A percentile compares a stretch with the other conserved stretches of the same genome.
These are phyloP conservation scores for Russula griseocarnosa DNA, from an alignment of 768 basidiomycete species.

Conservation along the genomic window DNA sequence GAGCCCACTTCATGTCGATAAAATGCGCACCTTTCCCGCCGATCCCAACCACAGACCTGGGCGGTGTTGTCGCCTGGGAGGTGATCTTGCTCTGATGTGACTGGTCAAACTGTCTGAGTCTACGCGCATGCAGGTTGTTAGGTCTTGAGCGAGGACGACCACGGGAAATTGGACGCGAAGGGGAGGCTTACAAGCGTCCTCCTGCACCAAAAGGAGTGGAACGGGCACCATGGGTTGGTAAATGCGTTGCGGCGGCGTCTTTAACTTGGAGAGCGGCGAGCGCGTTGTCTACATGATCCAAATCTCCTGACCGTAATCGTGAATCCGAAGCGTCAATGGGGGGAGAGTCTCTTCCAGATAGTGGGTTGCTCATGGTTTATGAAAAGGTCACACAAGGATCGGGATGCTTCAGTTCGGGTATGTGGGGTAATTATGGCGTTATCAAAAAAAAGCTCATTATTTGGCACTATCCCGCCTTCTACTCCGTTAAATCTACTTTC, in stretches of 20 bases:
- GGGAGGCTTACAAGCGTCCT: constrained; percentile 62
- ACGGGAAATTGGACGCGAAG: background rate
- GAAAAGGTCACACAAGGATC: background rate
- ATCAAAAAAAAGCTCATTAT: background rate
- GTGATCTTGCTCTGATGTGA: constrained; percentile 65
- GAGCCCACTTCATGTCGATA: background rate
- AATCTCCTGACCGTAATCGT: constrained; percentile 9
- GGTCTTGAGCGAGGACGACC: background rate
- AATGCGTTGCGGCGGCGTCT: background rate
- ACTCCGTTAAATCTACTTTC: constrained; percentile 14
- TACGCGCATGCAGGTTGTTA: constrained; percentile 31
- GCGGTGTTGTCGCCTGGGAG: constrained; percentile 74
- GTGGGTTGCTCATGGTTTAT: constrained; percentile 13
- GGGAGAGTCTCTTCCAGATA: constrained; percentile 7
- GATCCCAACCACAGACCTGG: constrained; percentile 81
- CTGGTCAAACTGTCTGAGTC: constrained; percentile 78
- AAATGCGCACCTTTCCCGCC: constrained; percentile 70
- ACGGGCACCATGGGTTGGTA: constrained; percentile 4
- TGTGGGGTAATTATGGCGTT: background rate
- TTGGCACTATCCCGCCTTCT: background rate
- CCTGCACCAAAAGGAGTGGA: constrained; percentile 59
- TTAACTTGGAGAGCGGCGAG: constrained; percentile 12
- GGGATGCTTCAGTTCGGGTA: background rate
- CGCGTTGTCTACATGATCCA: constrained; percentile 14
- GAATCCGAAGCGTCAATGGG: background rate